A percentile compares a stretch with the other conserved stretches of the same genome.
phyloP scores from a whole-genome alignment of 1,284 basidiomycete species.

The Lignosus rhinocerotis region DNA sequence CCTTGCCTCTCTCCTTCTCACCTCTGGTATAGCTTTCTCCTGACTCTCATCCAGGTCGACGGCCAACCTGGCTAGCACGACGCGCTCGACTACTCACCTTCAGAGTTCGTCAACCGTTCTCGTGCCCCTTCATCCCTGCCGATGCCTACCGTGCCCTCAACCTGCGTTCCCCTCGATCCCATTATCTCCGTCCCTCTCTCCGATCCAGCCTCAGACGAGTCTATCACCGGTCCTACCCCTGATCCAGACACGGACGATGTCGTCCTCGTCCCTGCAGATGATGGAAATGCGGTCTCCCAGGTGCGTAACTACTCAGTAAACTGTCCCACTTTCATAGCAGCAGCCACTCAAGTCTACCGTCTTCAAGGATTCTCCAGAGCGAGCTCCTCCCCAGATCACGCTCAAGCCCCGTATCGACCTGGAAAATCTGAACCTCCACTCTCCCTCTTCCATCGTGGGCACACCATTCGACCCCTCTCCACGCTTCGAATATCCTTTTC shows the following conservation, averaged over 20 bases:
- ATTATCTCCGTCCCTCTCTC: conserved; percentile 3
- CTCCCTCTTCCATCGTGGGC: conserved; percentile 36
- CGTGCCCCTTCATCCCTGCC: neutral
- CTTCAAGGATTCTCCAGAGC: neutral
- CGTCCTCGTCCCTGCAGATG: conserved; percentile 25
- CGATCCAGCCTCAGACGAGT: conserved; percentile 4
- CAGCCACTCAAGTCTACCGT: neutral
- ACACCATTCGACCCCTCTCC: conserved; percentile 37
- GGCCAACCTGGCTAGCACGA: neutral
- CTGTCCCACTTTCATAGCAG: neutral
- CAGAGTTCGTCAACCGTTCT: neutral
- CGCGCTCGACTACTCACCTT: neutral
- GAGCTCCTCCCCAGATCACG: conserved; percentile 8
- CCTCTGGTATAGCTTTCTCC: neutral
- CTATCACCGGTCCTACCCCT: conserved; percentile 24
- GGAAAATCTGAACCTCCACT: conserved; percentile 31
- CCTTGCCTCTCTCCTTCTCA: neutral
- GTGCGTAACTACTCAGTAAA: conserved; percentile 7
- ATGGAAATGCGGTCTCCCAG: conserved; percentile 23
- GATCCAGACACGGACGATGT: conserved; percentile 32
- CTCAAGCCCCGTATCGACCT: conserved; percentile 30
- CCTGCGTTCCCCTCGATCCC: conserved; percentile 9
- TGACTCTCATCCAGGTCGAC: neutral
- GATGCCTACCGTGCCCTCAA: conserved; percentile 22
- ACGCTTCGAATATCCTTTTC: conserved; percentile 39